Conservation (phyloP, 345 rosid species). For the Citrus sinensis region DVS_A1.0 CM039161.1:6680501-6681000, state of each 20-base stretch:
- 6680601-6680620: slow-evolving; percentile 30
- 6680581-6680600: neutral
- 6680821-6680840: slow-evolving; percentile 51
- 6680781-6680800: slow-evolving; percentile 53
- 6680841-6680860: slow-evolving; percentile 61
- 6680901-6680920: slow-evolving; percentile 55
- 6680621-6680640: slow-evolving; percentile 46
- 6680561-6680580: neutral
- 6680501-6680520: neutral
- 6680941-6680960: slow-evolving; percentile 77
- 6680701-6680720: slow-evolving; percentile 41
- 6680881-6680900: slow-evolving; percentile 63
- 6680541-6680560: neutral
- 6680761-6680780: slow-evolving; percentile 38
- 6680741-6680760: slow-evolving; percentile 14
- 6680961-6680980: slow-evolving; percentile 63
- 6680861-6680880: slow-evolving; percentile 57
- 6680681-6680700: slow-evolving; percentile 22
- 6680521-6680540: neutral
- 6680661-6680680: slow-evolving; percentile 46
- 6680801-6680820: slow-evolving; percentile 57
- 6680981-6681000: slow-evolving; percentile 59
- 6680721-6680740: slow-evolving; percentile 22
- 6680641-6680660: slow-evolving; percentile 69
- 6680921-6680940: slow-evolving; percentile 61